Evolutionary conservation across 2,329 filamentous ascomycete species (phyloP).

Genomic region (Botrytis porri): DNA sequence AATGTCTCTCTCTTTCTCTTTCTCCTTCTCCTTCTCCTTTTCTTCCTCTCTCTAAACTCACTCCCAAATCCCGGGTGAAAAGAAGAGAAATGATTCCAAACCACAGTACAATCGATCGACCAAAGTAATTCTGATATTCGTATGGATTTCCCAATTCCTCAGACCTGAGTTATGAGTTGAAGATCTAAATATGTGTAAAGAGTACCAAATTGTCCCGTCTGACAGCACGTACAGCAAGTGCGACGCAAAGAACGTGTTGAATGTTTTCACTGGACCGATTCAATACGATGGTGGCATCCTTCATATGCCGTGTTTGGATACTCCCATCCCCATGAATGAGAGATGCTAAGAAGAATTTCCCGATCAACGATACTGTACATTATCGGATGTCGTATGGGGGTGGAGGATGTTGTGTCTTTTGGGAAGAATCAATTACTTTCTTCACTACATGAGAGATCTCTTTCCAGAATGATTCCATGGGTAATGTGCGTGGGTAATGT

Average conservation of each 20-base stretch:
- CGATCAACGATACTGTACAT: constrained; percentile 8
- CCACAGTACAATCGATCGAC: background rate
- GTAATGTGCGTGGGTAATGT: background rate
- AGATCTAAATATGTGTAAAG: background rate
- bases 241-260: background rate
- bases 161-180: background rate
- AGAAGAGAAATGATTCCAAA: background rate
- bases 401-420: background rate
- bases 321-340: background rate
- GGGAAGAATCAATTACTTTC: background rate
- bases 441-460: background rate
- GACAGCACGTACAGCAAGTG: background rate
- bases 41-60: background rate
- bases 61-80: background rate
- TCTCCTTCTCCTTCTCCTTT: too few species aligned
- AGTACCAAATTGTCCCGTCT: background rate
- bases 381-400: background rate
- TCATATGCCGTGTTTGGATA: background rate
- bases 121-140: background rate
- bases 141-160: background rate
- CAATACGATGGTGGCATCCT: background rate
- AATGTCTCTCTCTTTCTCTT: background rate
- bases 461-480: background rate
- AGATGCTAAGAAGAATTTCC: constrained; percentile 7
- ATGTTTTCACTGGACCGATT: constrained; percentile 5